A percentile compares a stretch with the other conserved stretches of the same genome.
Evolutionary conservation across 352 stramenopile genomes (phyloP).

Genomic region (Saprolegnia diclina): DNA sequence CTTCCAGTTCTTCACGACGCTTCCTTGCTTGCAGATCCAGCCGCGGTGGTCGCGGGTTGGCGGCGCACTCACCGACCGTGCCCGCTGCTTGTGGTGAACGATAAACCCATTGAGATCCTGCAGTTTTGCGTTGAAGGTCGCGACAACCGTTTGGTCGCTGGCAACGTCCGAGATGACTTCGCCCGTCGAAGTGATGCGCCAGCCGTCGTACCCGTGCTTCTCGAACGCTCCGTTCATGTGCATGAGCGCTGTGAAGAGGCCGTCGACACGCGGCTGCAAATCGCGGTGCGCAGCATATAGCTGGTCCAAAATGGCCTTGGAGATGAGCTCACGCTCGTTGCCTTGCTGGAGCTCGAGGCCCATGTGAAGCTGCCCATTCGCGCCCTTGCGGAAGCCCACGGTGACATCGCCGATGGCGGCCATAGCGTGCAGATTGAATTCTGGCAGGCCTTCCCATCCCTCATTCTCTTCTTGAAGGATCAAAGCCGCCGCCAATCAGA

Average conservation of each 20-base stretch:
- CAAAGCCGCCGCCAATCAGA: neutral
- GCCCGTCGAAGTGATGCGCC: neutral
- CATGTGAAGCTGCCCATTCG: neutral
- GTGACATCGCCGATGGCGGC: neutral
- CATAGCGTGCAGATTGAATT: neutral
- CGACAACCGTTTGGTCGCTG: neutral
- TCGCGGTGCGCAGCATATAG: neutral
- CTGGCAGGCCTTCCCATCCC: neutral
- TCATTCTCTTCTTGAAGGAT: neutral
- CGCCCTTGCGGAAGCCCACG: neutral
- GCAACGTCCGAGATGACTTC: neutral
- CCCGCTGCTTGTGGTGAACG: neutral
- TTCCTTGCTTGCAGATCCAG: slow-evolving; percentile 82
- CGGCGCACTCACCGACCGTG: neutral
- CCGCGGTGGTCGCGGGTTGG: slow-evolving; percentile 25
- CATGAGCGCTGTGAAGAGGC: neutral
- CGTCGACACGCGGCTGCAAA: neutral
- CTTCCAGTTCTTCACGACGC: slow-evolving; percentile 78
- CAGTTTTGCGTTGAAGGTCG: neutral
- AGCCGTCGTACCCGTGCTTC: neutral
- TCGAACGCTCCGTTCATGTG: neutral
- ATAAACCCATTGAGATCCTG: neutral
- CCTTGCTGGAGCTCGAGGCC: neutral
- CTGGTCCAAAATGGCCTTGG: neutral
- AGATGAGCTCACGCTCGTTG: neutral